Evolutionary conservation across 345 rosid genomes (phyloP).

Genomic region (Acer yangbiense): DNA sequence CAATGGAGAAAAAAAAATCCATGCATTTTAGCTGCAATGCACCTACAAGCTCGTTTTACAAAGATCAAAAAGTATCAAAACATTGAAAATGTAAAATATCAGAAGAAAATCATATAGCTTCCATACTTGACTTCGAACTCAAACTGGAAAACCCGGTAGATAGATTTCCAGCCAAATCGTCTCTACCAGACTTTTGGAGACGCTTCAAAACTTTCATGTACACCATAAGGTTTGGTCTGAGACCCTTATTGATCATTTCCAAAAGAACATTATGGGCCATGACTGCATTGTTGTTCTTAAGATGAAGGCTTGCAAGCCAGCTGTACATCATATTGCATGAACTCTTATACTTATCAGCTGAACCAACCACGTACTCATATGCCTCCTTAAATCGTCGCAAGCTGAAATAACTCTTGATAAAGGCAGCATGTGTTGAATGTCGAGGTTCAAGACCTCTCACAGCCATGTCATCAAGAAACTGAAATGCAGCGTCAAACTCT

Average conservation of each 20-base stretch:
- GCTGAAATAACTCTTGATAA: constrained; percentile 43
- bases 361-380: constrained; percentile 34
- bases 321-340: constrained; percentile 36
- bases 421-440: constrained; percentile 41
- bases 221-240: constrained; percentile 41
- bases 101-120: constrained; percentile 15
- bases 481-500: constrained; percentile 34
- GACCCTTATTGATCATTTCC: constrained; percentile 55
- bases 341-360: constrained; percentile 24
- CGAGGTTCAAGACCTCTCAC: constrained; percentile 49
- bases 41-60: neutral
- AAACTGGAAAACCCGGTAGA: constrained; percentile 20
- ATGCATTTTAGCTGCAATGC: neutral
- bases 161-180: constrained; percentile 33
- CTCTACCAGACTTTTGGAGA: constrained; percentile 34
- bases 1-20: neutral
- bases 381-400: constrained; percentile 37
- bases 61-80: neutral
- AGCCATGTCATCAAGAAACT: constrained; percentile 43
- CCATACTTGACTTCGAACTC: constrained; percentile 10
- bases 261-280: constrained; percentile 41
- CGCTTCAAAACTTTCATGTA: constrained; percentile 34
- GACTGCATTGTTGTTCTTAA: constrained; percentile 32
- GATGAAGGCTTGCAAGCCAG: constrained; percentile 50
- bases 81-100: neutral